Evolutionary conservation across 2,329 filamentous ascomycete species (phyloP).

Genomic region (Curvularia sp.): DNA sequence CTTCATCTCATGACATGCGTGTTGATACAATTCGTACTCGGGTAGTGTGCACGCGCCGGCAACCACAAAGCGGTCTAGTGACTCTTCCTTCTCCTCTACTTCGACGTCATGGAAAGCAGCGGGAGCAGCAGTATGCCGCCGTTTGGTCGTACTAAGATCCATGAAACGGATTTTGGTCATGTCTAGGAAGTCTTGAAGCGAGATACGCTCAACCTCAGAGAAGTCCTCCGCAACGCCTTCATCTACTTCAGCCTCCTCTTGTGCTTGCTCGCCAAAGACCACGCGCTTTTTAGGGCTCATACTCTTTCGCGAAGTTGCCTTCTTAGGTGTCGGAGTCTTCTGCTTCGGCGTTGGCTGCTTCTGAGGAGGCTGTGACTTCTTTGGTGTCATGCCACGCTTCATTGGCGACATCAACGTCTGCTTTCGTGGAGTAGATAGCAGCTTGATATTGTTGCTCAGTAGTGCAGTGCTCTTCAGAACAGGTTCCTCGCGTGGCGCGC

Average conservation of each 20-base stretch:
- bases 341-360: constrained; percentile 52
- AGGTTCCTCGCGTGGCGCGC: constrained; percentile 37
- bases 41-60: constrained; percentile 91
- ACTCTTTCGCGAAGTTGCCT: constrained; percentile 38
- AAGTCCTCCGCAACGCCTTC: constrained; percentile 32
- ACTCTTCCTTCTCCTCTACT: constrained; percentile 58
- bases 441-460: constrained; percentile 55
- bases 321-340: constrained; percentile 50
- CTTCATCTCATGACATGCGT: constrained; percentile 94
- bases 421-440: constrained; percentile 59
- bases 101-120: constrained; percentile 47
- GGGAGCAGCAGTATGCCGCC: constrained; percentile 75
- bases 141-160: constrained; percentile 95
- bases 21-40: constrained; percentile 92
- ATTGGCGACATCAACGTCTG: constrained; percentile 54
- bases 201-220: constrained; percentile 68
- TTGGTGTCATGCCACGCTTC: constrained; percentile 50
- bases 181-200: constrained; percentile 90
- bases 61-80: constrained; percentile 79
- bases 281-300: constrained; percentile 47
- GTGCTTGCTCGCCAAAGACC: constrained; percentile 38
- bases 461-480: constrained; percentile 43
- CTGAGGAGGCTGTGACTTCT: constrained; percentile 48
- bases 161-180: constrained; percentile 98
- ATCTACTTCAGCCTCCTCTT: constrained; percentile 36